Evolutionary conservation across 2,329 filamentous ascomycete genomes (phyloP), one percentile per base, ranked within the genome.

Genomic region (Fusarium secorum): DNA sequence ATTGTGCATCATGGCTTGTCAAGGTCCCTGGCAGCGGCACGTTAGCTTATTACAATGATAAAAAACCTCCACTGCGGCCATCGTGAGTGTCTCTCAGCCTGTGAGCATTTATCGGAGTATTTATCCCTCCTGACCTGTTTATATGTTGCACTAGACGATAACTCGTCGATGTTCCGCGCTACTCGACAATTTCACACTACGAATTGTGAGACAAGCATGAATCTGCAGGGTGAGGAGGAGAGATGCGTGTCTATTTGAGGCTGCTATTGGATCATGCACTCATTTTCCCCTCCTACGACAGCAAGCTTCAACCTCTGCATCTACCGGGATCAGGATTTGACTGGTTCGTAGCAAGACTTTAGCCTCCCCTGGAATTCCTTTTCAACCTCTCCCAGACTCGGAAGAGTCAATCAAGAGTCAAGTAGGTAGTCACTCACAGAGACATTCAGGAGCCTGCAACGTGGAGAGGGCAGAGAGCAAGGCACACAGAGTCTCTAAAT

Each of bases 11-110:
- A 64, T 70, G 54, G 51, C 63, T 60, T 74, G 71, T 58, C 69
- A 62, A 61, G 57, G 60, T 67, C 64, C 73, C 73, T 70, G 62
- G 66, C 66, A 67, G 54, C 66, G 66, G 64, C 62, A 75, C 60
- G 58, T 66, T 69, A 73, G 64, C 44, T 62, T 54, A 41, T 22
- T 28, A 46, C 51, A 42, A 48, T 58, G 26, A 14, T 54, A 36
- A 54, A 58, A 49, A 49, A 55, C 59, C 57, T 49, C 60, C 60
- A 39, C 60, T 62, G 52, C 32, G 35, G 38, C 32, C 32, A n/a
- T 38, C 22, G 9, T 52, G 32, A 26, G 48, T 63, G 42, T 57
- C n/a, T 52, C 33, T 33, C 44, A 36, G 52, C n/a, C 62, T 36
- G 39, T 10, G 33, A 60, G 30, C 36, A 20, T 60, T 66, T 33